A percentile compares a stretch with the other conserved stretches of the same genome.
Conservation (phyloP, 495 filamentous ascomycete species). For the Opeltia flavorubescens region DNA sequence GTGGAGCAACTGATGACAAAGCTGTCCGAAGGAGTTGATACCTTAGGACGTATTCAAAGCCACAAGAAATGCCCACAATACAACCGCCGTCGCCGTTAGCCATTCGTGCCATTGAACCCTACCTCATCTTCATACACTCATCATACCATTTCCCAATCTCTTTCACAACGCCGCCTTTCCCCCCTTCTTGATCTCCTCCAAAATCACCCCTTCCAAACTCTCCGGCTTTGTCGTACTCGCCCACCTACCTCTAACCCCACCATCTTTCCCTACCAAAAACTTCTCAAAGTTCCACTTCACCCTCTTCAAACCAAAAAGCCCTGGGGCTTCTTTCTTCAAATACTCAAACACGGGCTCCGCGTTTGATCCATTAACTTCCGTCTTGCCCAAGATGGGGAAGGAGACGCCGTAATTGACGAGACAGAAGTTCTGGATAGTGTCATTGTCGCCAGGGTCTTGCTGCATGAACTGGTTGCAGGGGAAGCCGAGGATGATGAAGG, state of each 20-base stretch:
- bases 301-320: conserved; percentile 69
- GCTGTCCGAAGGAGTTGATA: background rate
- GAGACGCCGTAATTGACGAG: conserved; percentile 87
- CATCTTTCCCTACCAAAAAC: conserved; percentile 78
- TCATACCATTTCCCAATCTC: background rate
- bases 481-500: conserved; percentile 84
- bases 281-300: conserved; percentile 99
- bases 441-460: conserved; percentile 81
- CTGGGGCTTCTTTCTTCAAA: conserved; percentile 76
- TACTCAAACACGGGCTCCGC: conserved; percentile 74
- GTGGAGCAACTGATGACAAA: background rate
- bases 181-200: conserved; percentile 54
- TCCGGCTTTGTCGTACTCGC: conserved; percentile 78
- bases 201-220: conserved; percentile 53
- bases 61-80: no score
- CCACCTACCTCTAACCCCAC: conserved; percentile 69
- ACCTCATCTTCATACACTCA: background rate
- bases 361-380: conserved; percentile 77
- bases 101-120: no score
- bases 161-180: conserved; percentile 11
- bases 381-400: conserved; percentile 85
- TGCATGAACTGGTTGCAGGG: conserved; percentile 94
- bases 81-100: no score
- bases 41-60: no score
- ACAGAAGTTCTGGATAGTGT: conserved; percentile 87